Percentiles rank a stretch among this genome's conserved stretches.
phyloP scores from a whole-genome alignment of 2,329 filamentous ascomycete species.

The Talaromyces amestolkiae region DNA sequence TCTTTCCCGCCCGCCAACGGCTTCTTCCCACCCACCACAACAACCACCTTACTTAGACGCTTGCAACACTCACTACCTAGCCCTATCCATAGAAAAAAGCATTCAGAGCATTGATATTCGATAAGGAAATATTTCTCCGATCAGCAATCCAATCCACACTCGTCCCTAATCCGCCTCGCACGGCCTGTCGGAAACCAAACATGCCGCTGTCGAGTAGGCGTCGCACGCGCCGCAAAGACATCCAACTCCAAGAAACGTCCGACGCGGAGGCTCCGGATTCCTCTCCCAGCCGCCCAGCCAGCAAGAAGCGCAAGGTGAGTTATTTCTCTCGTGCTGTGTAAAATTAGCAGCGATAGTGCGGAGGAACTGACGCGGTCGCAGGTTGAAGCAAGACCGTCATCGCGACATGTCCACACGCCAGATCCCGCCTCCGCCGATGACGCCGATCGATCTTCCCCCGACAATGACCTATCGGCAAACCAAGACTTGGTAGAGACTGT shows the following conservation, averaged over 20 bases:
- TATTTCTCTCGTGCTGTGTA: background rate
- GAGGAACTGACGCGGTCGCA: conserved; percentile 20
- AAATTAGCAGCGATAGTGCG: background rate
- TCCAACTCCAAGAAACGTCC: conserved; percentile 45
- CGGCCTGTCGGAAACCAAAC: conserved; percentile 17
- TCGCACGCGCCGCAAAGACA: conserved; percentile 47
- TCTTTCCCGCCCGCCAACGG: conserved; percentile 9
- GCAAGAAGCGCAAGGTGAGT: conserved; percentile 51
- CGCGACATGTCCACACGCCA: conserved; percentile 33
- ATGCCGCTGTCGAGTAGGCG: conserved; percentile 47
- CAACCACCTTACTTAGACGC: background rate
- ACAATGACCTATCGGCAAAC: conserved; percentile 42
- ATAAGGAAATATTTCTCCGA: background rate
- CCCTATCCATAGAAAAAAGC: background rate
- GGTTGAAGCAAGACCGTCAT: conserved; percentile 35
- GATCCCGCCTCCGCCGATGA: conserved; percentile 39
- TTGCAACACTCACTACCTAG: background rate
- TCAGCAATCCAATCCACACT: background rate
- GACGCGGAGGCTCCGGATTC: conserved; percentile 49
- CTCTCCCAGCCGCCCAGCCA: conserved; percentile 46
- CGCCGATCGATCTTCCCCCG: conserved; percentile 41
- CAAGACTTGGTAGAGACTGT: conserved; percentile 49
- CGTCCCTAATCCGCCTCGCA: background rate
- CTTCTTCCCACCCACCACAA: background rate
- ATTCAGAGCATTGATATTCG: background rate